Percentiles rank a stretch among this genome's conserved stretches.
These are phyloP conservation scores for Ustilago xerochloae DNA, from an alignment of 1,284 basidiomycete genomes.

Conservation along the genomic window DNA sequence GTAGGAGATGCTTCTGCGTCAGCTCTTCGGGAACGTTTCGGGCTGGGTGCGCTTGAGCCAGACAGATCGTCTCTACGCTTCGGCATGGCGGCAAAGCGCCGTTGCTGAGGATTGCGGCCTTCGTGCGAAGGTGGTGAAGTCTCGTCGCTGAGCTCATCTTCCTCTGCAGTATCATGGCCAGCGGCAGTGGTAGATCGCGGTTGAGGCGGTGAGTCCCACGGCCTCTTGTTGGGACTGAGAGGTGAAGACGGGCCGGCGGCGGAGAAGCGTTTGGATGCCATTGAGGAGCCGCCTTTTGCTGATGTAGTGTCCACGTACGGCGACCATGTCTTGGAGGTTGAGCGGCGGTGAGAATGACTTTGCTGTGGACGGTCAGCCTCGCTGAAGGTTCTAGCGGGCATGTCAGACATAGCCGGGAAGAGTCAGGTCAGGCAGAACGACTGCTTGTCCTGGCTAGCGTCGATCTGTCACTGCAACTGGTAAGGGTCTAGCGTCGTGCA, in stretches of 20 bases:
- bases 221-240: conserved; percentile 6
- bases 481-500: too few species aligned
- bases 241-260: conserved; percentile 10
- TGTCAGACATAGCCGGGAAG: conserved; percentile 27
- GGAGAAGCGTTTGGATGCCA: conserved; percentile 5
- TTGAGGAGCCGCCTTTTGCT: background rate
- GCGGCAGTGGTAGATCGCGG: background rate
- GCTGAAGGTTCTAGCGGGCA: conserved; percentile 25
- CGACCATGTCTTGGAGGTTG: background rate
- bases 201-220: conserved; percentile 13
- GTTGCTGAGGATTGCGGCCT: background rate
- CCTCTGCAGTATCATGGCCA: conserved; percentile 19
- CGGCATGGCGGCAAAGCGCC: background rate
- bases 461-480: background rate
- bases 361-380: conserved; percentile 22
- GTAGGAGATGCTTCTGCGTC: background rate
- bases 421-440: background rate
- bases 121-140: background rate
- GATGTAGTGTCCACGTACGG: background rate
- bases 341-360: background rate
- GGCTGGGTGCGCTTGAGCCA: conserved; percentile 2
- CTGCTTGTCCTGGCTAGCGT: background rate
- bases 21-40: conserved; percentile 11
- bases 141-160: conserved; percentile 40
- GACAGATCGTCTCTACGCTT: conserved; percentile 17